Conservation (phyloP, 805 yeast species). For the Candida easanensis region DNA sequence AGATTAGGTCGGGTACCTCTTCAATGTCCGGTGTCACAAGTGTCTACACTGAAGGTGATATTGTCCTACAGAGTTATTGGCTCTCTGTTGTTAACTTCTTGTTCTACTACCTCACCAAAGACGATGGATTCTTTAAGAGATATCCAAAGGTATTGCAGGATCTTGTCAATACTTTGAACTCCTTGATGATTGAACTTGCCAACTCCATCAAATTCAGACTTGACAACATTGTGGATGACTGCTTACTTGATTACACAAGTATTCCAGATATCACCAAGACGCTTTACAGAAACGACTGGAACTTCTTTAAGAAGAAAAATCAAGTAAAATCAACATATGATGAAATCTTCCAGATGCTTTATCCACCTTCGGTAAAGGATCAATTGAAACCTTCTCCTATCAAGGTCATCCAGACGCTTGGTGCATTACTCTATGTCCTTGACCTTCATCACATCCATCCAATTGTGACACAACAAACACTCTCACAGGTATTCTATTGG, state of each 20-base stretch:
- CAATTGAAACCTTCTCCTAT: constrained; percentile 89
- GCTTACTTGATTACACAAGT: constrained; percentile 71
- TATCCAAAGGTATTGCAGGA: constrained; percentile 64
- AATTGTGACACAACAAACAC: constrained; percentile 70
- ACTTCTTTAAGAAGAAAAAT: constrained; percentile 45
- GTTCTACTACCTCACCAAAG: constrained; percentile 73
- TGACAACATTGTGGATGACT: constrained; percentile 55
- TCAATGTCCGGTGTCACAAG: constrained; percentile 58
- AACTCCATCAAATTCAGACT: constrained; percentile 64
- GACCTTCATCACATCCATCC: constrained; percentile 81
- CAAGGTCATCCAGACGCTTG: constrained; percentile 77
- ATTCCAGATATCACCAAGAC: constrained; percentile 80
- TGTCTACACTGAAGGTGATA: constrained; percentile 49
- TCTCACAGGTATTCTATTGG: constrained; percentile 78
- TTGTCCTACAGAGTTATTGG: constrained; percentile 82
- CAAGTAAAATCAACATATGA: constrained; percentile 54
- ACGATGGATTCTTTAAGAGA: constrained; percentile 50
- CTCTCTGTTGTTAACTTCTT: constrained; percentile 74
- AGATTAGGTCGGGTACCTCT: constrained; percentile 57
- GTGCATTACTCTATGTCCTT: constrained; percentile 83
- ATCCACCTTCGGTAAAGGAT: constrained; percentile 80
- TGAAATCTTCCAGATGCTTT: constrained; percentile 69
- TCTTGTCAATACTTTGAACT: constrained; percentile 50
- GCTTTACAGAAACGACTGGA: constrained; percentile 73
- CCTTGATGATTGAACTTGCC: constrained; percentile 62